Evolutionary conservation across 345 rosid genomes (phyloP), one percentile per base, ranked within the genome.

Genomic region (Pistacia integerrima): DNA sequence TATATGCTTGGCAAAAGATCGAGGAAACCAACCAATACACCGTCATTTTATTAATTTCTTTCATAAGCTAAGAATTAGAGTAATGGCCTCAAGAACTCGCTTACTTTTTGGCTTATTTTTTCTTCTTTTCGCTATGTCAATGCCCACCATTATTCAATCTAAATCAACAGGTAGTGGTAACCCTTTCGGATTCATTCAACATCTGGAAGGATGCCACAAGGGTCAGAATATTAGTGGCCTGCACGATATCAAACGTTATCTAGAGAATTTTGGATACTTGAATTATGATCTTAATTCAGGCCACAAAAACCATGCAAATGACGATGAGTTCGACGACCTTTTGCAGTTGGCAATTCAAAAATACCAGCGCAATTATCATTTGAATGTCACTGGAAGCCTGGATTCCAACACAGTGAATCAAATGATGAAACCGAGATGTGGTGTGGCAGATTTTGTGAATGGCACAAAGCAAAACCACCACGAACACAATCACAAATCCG

Each of bases 361-460:
- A 0, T 81, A 73, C 77, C 84, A 67, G 68, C 59, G 18, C 4
- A 64, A 68, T 54, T 67, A 67, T 55, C 25, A 22, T 10, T 58
- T 76, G 41, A 61, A 76, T 28, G 36, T 64, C 64, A 80, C 83
- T 1, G 80, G 77, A 35, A 76, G 28, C 33, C 69, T 81, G 10
- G 84, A 77, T 67, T 41, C 70, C 20, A 64, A 44, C 6, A 81
- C 83, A 8, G 49, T 63, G 58, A 64, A 12, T 17, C 69, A 73
- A 20, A 55, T 81, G 80, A 73, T 35, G 74, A 77, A 22, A 22
- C 81, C 84, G 2, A 63, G 84, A 57, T 81, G 84, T 11, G 84
- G 84, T 10, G 46, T 81, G 14, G 61, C 80, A 0, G 79, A 76
- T 62, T 11, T 30, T 63, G 67, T 62, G n/a, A 63, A 33, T 33